These are phyloP conservation scores for Tinospora cordifolia DNA, from an alignment of 164 flowering plant species.

Conservation along the genomic window DNA sequence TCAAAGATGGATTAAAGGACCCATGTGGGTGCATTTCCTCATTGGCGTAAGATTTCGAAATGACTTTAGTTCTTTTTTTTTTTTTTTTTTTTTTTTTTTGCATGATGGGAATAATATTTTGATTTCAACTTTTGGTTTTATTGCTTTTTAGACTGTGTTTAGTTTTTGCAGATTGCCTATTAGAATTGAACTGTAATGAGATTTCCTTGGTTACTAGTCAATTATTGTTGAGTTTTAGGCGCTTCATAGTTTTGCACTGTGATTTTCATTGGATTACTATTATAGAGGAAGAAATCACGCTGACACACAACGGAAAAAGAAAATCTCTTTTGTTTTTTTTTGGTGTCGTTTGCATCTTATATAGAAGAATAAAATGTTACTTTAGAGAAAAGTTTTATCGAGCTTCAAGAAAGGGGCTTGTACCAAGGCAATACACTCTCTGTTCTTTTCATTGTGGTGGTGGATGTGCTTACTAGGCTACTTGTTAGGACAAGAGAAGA, in stretches of 20 bases:
- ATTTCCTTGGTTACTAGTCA: too few species aligned
- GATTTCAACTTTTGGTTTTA: background rate
- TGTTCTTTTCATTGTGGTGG: too few species aligned
- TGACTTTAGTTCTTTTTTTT: background rate
- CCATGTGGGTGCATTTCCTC: conserved; percentile 76
- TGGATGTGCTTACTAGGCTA: too few species aligned
- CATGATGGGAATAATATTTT: background rate
- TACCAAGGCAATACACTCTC: too few species aligned
- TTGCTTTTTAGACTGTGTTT: background rate
- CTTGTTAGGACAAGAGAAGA: too few species aligned
- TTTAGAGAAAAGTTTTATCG: too few species aligned
- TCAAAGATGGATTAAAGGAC: conserved; percentile 62
- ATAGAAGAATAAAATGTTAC: background rate
- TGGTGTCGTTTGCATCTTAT: background rate
- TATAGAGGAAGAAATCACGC: too few species aligned
- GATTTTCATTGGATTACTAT: background rate
- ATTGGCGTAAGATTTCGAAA: conserved; percentile 55
- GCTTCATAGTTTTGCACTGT: background rate
- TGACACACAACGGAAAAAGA: too few species aligned
- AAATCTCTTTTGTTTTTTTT: background rate
- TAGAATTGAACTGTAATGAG: background rate
- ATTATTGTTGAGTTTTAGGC: too few species aligned
- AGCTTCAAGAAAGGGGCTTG: too few species aligned
- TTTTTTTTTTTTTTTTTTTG: background rate
- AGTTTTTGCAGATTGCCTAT: background rate